These are phyloP conservation scores for Kurtzmaniella quercitrusa DNA, from an alignment of 1,139 yeast species.

Conservation along the genomic window DNA sequence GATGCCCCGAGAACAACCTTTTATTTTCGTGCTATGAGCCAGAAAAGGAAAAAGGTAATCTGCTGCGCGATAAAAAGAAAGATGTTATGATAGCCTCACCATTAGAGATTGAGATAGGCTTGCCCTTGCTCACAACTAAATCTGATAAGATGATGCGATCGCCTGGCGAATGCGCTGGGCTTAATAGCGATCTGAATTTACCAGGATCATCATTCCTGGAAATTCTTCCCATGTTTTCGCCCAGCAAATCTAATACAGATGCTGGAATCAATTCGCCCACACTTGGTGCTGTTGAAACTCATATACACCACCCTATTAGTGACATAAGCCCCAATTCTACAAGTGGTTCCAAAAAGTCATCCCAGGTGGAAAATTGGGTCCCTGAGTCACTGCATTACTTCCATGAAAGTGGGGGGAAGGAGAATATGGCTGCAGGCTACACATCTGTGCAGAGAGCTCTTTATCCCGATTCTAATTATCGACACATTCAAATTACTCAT, in stretches of 20 bases:
- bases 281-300: slow-evolving; percentile 42
- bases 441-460: slow-evolving; percentile 36
- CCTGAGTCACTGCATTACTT: slow-evolving; percentile 29
- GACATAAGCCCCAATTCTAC: slow-evolving; percentile 15
- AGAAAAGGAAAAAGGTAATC: slow-evolving; percentile 12
- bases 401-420: slow-evolving; percentile 23
- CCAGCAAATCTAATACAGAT: slow-evolving; percentile 22
- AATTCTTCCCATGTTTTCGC: slow-evolving; percentile 10
- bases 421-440: slow-evolving; percentile 35
- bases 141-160: slow-evolving; percentile 23
- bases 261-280: slow-evolving; percentile 17
- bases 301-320: slow-evolving; percentile 24
- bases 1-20: slow-evolving; percentile 57
- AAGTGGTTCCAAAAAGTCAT: slow-evolving; percentile 7
- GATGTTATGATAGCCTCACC: slow-evolving; percentile 40
- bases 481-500: slow-evolving; percentile 69
- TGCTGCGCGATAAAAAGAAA: slow-evolving; percentile 12
- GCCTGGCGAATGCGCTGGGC: not conserved
- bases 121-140: slow-evolving; percentile 44
- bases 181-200: not conserved
- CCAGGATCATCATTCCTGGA: not conserved
- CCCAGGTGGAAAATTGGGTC: slow-evolving; percentile 17
- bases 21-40: slow-evolving; percentile 54
- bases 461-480: slow-evolving; percentile 69
- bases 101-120: slow-evolving; percentile 41